These are phyloP conservation scores for Lathyrus tuberosus DNA, from an alignment of 306 rosid species.

Conservation along the genomic window DNA sequence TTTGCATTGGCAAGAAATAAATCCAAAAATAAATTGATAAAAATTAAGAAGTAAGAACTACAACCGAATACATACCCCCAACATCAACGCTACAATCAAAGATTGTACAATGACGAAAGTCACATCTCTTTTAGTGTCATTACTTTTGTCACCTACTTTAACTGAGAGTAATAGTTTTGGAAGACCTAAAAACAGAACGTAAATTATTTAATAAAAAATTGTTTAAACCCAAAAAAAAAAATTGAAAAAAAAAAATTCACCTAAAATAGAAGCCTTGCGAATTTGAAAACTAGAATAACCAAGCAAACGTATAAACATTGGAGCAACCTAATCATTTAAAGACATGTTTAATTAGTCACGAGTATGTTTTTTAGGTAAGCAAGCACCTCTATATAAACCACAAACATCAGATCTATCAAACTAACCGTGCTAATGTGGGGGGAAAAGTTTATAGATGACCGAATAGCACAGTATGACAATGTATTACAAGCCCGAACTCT, in stretches of 20 bases:
- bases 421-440: slow-evolving; percentile 24
- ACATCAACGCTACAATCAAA: too few species aligned
- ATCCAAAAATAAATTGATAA: slow-evolving; percentile 8
- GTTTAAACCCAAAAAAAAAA: neutral
- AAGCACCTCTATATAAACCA: neutral
- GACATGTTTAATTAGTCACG: neutral
- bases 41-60: slow-evolving; percentile 6
- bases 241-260: slow-evolving; percentile 16
- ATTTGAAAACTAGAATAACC: neutral
- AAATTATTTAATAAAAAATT: slow-evolving; percentile 10
- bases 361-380: neutral
- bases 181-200: slow-evolving; percentile 37
- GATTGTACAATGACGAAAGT: neutral
- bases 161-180: slow-evolving; percentile 16
- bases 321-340: slow-evolving; percentile 31
- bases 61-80: slow-evolving; percentile 16
- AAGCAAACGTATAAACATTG: slow-evolving; percentile 12
- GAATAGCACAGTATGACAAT: slow-evolving; percentile 28
- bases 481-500: slow-evolving; percentile 19
- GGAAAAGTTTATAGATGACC: neutral
- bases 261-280: slow-evolving; percentile 28
- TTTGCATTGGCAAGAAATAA: neutral
- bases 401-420: neutral
- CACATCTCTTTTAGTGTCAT: neutral
- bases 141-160: neutral